Conservation (phyloP, 2,329 filamentous ascomycete species). For the Verticillium nubilum region DNA sequence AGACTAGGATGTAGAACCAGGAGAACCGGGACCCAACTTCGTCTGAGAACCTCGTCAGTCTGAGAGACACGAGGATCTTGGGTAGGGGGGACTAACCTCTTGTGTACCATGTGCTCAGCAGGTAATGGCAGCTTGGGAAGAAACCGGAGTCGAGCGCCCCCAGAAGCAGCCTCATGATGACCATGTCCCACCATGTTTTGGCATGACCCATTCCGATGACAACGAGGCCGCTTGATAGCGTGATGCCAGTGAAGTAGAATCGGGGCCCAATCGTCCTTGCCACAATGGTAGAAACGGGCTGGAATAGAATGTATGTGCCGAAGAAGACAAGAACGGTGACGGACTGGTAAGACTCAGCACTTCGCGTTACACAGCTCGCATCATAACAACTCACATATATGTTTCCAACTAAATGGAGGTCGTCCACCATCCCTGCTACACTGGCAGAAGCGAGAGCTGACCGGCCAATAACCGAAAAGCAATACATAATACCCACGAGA, state of each 20-base stretch:
- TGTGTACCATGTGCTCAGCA: conserved; percentile 69
- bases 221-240: conserved; percentile 51
- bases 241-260: conserved; percentile 47
- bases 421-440: conserved; percentile 58
- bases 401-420: conserved; percentile 36
- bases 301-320: conserved; percentile 65
- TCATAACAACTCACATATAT: conserved; percentile 29
- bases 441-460: conserved; percentile 70
- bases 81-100: conserved; percentile 43
- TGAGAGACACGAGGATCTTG: no score
- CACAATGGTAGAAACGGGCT: conserved; percentile 65
- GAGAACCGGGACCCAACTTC: conserved; percentile 67
- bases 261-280: conserved; percentile 62
- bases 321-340: conserved; percentile 70
- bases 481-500: conserved; percentile 63
- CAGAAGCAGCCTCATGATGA: conserved; percentile 51
- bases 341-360: conserved; percentile 28
- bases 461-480: conserved; percentile 71
- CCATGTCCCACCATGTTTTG: conserved; percentile 42
- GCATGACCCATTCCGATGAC: conserved; percentile 65
- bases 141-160: conserved; percentile 64
- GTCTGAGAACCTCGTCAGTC: conserved; percentile 27
- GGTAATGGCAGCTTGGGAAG: conserved; percentile 65
- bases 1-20: conserved; percentile 64
- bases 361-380: neutral